Percentiles rank a stretch among this genome's conserved stretches.
These are phyloP conservation scores for Larix kaempferi DNA, from an alignment of 75 land plant genomes.

Conservation along the genomic window DNA sequence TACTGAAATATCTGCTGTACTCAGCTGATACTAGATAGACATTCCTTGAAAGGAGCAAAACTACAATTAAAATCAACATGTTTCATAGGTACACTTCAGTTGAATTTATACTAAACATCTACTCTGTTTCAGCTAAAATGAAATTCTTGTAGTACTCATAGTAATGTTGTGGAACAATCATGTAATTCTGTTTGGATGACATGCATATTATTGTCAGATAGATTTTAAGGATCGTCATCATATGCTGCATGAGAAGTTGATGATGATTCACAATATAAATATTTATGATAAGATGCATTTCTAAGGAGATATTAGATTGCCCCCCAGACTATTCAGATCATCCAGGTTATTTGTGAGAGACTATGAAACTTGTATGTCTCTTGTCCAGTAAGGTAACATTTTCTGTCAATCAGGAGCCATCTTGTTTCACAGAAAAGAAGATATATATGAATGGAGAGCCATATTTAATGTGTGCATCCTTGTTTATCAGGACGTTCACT, in stretches of 20 bases:
- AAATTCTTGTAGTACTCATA: neutral
- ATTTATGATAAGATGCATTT: neutral
- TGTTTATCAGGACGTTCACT: slow-evolving; percentile 83
- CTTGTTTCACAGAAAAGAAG: too few species aligned
- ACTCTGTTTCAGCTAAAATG: neutral
- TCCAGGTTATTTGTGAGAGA: too few species aligned
- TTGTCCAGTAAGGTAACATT: neutral
- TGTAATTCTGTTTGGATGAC: neutral
- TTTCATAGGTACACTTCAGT: neutral
- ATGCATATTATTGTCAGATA: neutral
- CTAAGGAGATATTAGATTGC: neutral
- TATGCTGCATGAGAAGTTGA: neutral
- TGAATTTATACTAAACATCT: neutral
- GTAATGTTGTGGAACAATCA: neutral
- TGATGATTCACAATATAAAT: neutral
- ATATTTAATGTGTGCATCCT: slow-evolving; percentile 5
- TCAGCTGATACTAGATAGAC: neutral
- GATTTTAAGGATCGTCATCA: too few species aligned
- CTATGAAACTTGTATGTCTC: too few species aligned
- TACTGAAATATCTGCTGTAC: neutral
- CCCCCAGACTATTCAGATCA: too few species aligned
- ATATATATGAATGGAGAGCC: neutral
- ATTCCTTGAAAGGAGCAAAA: neutral
- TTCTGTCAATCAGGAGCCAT: neutral
- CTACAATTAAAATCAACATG: neutral